Percentiles rank a stretch among this genome's conserved stretches.
Conservation (phyloP, 345 rosid species). For the Carallia pectinifolia region DNA sequence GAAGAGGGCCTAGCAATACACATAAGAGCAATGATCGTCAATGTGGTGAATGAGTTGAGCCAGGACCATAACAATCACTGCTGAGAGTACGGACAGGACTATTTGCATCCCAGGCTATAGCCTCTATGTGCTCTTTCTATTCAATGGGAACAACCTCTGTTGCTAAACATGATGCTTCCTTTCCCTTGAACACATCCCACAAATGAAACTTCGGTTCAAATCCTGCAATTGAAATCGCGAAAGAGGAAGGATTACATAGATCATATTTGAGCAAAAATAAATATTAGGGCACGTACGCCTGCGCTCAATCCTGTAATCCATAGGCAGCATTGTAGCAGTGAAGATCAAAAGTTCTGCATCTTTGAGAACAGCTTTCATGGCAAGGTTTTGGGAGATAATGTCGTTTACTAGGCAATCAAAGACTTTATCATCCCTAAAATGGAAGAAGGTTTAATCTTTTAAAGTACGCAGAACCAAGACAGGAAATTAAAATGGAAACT, state of each 20-base stretch:
- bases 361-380: slow-evolving; percentile 46
- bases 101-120: neutral
- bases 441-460: slow-evolving; percentile 2
- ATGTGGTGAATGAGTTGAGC: neutral
- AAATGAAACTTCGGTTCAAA: slow-evolving; percentile 46
- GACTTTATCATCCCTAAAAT: slow-evolving; percentile 37
- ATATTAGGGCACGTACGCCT: neutral
- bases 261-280: neutral
- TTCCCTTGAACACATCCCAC: slow-evolving; percentile 68
- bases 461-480: neutral
- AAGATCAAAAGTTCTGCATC: slow-evolving; percentile 64
- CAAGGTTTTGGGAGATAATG: slow-evolving; percentile 50
- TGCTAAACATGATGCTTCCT: slow-evolving; percentile 7
- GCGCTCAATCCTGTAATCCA: slow-evolving; percentile 56
- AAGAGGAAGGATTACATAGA: neutral
- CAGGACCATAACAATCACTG: slow-evolving; percentile 1
- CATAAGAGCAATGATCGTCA: neutral
- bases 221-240: slow-evolving; percentile 34
- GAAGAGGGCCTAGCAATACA: neutral
- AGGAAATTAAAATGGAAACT: neutral
- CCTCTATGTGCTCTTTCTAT: neutral
- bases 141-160: neutral
- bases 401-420: slow-evolving; percentile 41
- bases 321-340: slow-evolving; percentile 54
- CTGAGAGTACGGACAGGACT: slow-evolving; percentile 13